A percentile compares a stretch with the other conserved stretches of the same genome.
Conservation (phyloP, 345 rosid species). For the Laguncularia racemosa region DNA sequence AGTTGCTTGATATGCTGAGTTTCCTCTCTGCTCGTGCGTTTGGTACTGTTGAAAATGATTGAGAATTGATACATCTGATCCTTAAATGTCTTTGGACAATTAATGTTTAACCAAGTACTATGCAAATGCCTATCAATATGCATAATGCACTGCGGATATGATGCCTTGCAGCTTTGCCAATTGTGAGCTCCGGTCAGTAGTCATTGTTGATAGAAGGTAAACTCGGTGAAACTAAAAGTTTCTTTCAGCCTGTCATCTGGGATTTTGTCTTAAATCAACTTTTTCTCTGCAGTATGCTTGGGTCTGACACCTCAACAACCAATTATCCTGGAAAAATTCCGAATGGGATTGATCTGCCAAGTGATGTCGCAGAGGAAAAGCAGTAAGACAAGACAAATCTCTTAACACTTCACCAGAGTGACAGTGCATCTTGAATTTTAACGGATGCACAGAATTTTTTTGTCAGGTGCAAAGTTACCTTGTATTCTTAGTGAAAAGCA, state of each 20-base stretch:
- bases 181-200: slow-evolving; percentile 51
- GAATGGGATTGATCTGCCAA: slow-evolving; percentile 12
- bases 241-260: neutral
- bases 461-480: no score
- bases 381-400: neutral
- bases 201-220: slow-evolving; percentile 34
- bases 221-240: neutral
- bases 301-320: slow-evolving; percentile 13
- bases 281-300: slow-evolving; percentile 14
- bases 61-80: neutral
- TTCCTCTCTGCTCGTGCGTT: no score
- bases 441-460: no score
- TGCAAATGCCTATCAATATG: no score
- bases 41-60: no score
- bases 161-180: slow-evolving; percentile 35
- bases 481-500: no score
- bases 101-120: neutral
- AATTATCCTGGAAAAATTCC: slow-evolving; percentile 18
- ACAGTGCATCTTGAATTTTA: no score
- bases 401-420: no score
- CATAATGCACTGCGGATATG: no score
- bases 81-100: neutral
- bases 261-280: neutral
- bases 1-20: no score
- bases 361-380: slow-evolving; percentile 13